A percentile compares a stretch with the other conserved stretches of the same genome.
Conservation (phyloP, 495 filamentous ascomycete species). For the Bryoglossum gracile region DNA sequence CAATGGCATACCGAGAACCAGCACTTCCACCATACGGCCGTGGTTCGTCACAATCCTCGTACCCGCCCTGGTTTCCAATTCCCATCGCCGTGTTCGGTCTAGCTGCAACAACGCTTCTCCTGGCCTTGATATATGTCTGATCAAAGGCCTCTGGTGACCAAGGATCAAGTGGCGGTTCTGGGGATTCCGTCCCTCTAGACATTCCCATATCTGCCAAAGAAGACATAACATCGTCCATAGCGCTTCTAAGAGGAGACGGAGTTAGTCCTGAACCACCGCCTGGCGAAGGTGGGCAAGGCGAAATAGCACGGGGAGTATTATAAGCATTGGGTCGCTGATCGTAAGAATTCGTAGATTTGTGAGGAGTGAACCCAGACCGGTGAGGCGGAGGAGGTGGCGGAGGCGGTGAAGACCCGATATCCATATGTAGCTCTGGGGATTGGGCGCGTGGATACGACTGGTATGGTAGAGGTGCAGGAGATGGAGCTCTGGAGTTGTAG, state of each 20-base stretch:
- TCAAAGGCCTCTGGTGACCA: slow-evolving; percentile 93
- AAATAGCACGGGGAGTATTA: slow-evolving; percentile 42
- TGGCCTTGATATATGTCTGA: slow-evolving; percentile 41
- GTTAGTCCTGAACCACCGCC: slow-evolving; percentile 58
- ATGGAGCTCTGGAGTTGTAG: too few species aligned
- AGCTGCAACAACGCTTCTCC: slow-evolving; percentile 18
- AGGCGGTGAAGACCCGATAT: slow-evolving; percentile 29
- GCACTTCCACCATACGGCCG: slow-evolving; percentile 32
- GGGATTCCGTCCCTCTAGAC: slow-evolving; percentile 42
- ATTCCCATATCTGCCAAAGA: slow-evolving; percentile 85
- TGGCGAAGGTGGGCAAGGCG: slow-evolving; percentile 57
- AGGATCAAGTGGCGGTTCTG: slow-evolving; percentile 57
- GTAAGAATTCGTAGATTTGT: slow-evolving; percentile 26
- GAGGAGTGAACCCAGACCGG: slow-evolving; percentile 30
- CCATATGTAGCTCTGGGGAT: slow-evolving; percentile 18
- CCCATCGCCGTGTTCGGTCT: slow-evolving; percentile 71
- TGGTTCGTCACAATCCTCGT: slow-evolving; percentile 38
- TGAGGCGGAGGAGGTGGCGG: slow-evolving; percentile 52
- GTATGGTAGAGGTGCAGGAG: too few species aligned
- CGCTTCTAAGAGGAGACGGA: slow-evolving; percentile 82
- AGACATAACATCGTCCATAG: slow-evolving; percentile 98
- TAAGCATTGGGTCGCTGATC: slow-evolving; percentile 18
- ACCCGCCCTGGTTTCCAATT: slow-evolving; percentile 42
- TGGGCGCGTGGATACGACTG: too few species aligned
- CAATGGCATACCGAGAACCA: slow-evolving; percentile 13